phyloP scores from a whole-genome alignment of 768 basidiomycete genomes.

The Phanerochaete sordida region DNA sequence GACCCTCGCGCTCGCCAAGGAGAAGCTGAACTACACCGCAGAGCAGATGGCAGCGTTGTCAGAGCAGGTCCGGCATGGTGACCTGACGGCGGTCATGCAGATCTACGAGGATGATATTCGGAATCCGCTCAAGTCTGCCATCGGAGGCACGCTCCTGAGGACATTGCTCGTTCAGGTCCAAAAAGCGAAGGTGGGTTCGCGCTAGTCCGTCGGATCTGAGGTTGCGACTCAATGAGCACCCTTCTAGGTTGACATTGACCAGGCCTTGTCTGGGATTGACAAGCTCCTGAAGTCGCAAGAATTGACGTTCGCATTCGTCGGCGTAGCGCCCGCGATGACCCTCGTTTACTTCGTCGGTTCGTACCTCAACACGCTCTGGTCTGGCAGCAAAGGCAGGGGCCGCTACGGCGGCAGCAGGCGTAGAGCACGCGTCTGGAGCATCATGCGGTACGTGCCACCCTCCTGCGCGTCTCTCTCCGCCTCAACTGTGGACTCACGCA shows the following conservation, averaged over 20 bases:
- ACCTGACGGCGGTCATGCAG: slow-evolving; percentile 81
- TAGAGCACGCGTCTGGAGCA: slow-evolving; percentile 60
- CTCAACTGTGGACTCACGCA: neutral
- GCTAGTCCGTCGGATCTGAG: neutral
- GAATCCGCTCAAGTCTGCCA: slow-evolving; percentile 75
- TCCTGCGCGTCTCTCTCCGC: neutral
- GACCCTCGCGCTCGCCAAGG: slow-evolving; percentile 80
- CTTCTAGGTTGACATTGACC: slow-evolving; percentile 82
- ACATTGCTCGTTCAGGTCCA: slow-evolving; percentile 91
- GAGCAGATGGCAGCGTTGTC: slow-evolving; percentile 66
- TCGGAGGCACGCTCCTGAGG: slow-evolving; percentile 78
- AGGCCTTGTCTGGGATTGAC: slow-evolving; percentile 88
- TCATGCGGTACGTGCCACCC: slow-evolving; percentile 52
- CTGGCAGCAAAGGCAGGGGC: slow-evolving; percentile 44
- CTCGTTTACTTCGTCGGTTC: slow-evolving; percentile 69
- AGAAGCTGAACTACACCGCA: slow-evolving; percentile 65
- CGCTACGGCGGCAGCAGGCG: slow-evolving; percentile 55
- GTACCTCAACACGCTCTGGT: slow-evolving; percentile 48
- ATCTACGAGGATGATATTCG: slow-evolving; percentile 93
- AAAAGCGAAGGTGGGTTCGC: slow-evolving; percentile 79
- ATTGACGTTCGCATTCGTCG: slow-evolving; percentile 94
- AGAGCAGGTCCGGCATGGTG: slow-evolving; percentile 66
- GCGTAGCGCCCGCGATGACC: slow-evolving; percentile 85
- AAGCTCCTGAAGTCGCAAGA: slow-evolving; percentile 92
- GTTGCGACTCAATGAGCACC: neutral